A percentile compares a stretch with the other conserved stretches of the same genome.
These are phyloP conservation scores for Eucalyptus viminalis DNA, from an alignment of 345 rosid species.

Conservation along the genomic window DNA sequence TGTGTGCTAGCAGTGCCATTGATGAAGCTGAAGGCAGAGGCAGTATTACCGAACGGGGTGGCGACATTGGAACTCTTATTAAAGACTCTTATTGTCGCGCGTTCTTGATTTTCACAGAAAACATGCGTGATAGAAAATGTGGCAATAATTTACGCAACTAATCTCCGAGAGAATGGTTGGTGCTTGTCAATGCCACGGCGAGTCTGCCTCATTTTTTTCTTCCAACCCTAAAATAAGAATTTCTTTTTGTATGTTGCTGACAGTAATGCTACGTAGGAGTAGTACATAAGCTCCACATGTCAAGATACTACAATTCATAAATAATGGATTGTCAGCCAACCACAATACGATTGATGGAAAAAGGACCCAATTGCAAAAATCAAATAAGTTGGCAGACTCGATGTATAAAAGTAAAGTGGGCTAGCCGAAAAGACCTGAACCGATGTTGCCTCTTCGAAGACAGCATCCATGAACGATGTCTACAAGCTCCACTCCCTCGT, in stretches of 20 bases:
- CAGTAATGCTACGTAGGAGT: background rate
- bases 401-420: background rate
- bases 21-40: background rate
- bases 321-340: background rate
- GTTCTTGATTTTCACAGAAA: background rate
- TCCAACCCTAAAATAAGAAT: fast-evolving
- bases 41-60: background rate
- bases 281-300: background rate
- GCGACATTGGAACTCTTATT: background rate
- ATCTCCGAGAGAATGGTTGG: background rate
- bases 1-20: background rate
- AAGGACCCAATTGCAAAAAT: background rate
- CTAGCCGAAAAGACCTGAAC: background rate
- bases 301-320: background rate
- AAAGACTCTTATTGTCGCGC: background rate
- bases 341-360: background rate
- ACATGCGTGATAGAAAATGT: background rate
- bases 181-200: background rate
- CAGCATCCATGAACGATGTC: slow-evolving; percentile 2
- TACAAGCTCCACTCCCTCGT: slow-evolving; percentile 14
- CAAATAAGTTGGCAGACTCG: background rate
- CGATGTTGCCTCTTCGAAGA: background rate
- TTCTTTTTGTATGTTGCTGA: background rate
- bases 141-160: background rate
- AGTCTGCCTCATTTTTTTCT: background rate